Evolutionary conservation across 371 early-diverging fungal species (phyloP), one percentile per base, ranked within the genome.

Genomic region (Mucor plumbeus): DNA sequence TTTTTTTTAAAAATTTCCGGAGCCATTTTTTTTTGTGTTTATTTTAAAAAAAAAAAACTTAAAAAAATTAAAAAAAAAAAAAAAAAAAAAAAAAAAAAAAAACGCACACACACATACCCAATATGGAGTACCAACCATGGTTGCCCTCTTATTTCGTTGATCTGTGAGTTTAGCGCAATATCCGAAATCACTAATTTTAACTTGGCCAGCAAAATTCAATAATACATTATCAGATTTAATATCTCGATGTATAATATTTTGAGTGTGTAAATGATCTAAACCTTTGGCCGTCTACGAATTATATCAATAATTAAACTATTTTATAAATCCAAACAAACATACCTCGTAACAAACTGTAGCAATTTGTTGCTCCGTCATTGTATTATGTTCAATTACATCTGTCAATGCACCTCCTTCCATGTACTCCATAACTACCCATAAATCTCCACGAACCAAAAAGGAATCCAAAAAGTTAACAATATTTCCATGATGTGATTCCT

Each of bases 341-440:
- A 91, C 92, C 84, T 97, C 97, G 33, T 84, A 83, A 58, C 94
- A 92, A 48, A 98, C 90, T 53, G 93, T 89, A 4, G 97, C 92
- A 62, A 97, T 98, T 76, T 97, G 95, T 33, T 81, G 76, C 83
- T 98, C 99, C 21, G 85, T 85, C 85, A 98, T 83, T 44, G 87
- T 88, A 75, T 93, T 94, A 79, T 91, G 88, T 64, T 97, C 97
- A 75, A 98, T 96, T 15, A 97, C 90, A 73, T 98, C 98, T 19
- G 97, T 98, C 71, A 98, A 81, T 5, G 97, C 88, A 35, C 99
- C 99, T 35, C 97, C 97, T 77, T 97, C 97, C 99, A 98, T 98
- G 79, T 90, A 95, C 83, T 98, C 98, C 96, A 98, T 96, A 34
- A 98, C 91, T 11, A 98, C 96, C 98, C 98, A 97, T 65, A 98